These are phyloP conservation scores for Sanghuangporus sanghuang DNA, from an alignment of 1,284 basidiomycete genomes.

Conservation along the genomic window DNA sequence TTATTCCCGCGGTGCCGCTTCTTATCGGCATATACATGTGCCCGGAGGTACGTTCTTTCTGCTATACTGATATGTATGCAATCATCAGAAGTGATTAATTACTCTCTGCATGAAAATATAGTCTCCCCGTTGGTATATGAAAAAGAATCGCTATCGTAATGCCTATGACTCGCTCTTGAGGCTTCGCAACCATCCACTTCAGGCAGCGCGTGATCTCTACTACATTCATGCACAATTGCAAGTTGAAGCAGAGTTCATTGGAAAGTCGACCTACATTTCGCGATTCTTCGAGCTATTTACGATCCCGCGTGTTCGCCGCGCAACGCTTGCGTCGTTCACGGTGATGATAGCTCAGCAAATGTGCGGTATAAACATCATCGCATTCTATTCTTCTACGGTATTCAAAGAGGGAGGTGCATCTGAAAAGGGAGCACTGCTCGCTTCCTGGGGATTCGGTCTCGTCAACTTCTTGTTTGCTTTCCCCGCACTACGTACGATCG, in stretches of 20 bases:
- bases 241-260: slow-evolving; percentile 48
- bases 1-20: slow-evolving; percentile 48
- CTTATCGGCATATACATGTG: slow-evolving; percentile 27
- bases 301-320: slow-evolving; percentile 63
- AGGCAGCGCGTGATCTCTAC: slow-evolving; percentile 55
- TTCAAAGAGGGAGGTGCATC: slow-evolving; percentile 55
- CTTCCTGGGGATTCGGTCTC: slow-evolving; percentile 69
- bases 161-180: slow-evolving; percentile 55
- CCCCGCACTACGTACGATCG: slow-evolving; percentile 56
- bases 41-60: slow-evolving; percentile 50
- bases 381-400: slow-evolving; percentile 68
- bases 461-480: slow-evolving; percentile 62
- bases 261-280: slow-evolving; percentile 39
- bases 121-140: slow-evolving; percentile 69
- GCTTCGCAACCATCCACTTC: slow-evolving; percentile 57
- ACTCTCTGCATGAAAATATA: slow-evolving; percentile 59
- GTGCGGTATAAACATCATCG: slow-evolving; percentile 51
- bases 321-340: slow-evolving; percentile 60
- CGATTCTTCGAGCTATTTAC: slow-evolving; percentile 64
- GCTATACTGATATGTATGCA: slow-evolving; percentile 58
- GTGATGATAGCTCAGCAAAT: slow-evolving; percentile 67
- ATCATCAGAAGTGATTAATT: slow-evolving; percentile 38
- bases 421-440: slow-evolving; percentile 46
- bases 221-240: slow-evolving; percentile 56
- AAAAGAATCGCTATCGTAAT: slow-evolving; percentile 50